A percentile compares a stretch with the other conserved stretches of the same genome.
Evolutionary conservation across 192 early-diverging fungal genomes (phyloP).

Genomic region (Chytriomyces hyalinus): DNA sequence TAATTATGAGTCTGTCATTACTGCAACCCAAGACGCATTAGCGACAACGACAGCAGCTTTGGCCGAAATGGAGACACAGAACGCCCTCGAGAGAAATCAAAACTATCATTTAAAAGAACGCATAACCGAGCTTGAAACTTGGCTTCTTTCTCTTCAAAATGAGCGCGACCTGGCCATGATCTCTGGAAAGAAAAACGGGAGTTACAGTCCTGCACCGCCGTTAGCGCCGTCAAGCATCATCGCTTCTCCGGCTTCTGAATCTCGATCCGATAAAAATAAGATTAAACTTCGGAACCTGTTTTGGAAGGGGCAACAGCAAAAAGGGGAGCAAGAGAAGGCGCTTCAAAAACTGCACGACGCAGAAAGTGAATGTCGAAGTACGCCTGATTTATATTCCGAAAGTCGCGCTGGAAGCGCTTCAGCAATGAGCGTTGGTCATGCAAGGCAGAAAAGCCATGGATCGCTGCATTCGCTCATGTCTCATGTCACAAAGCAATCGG

Average conservation of each 20-base stretch:
- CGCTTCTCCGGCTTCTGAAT: background rate
- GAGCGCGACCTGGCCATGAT: constrained; percentile 27
- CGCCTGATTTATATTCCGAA: too few relatives aligned
- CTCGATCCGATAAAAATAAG: background rate
- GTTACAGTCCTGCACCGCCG: background rate
- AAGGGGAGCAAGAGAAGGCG: constrained; percentile 20
- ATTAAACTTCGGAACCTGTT: constrained; percentile 16
- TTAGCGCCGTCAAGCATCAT: background rate
- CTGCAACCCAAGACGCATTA: too few relatives aligned
- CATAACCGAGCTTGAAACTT: constrained; percentile 40
- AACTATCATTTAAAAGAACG: constrained; percentile 37
- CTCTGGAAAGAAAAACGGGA: background rate
- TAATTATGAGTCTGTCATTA: too few relatives aligned
- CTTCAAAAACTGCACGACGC: constrained; percentile 30
- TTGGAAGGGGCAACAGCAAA: constrained; percentile 35
- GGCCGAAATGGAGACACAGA: background rate
- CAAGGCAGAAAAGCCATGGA: constrained; percentile 24
- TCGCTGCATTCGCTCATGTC: constrained; percentile 38
- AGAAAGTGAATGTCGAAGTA: constrained; percentile 17
- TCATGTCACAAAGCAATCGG: constrained; percentile 32
- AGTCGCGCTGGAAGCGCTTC: background rate
- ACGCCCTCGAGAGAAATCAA: background rate
- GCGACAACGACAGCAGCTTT: background rate
- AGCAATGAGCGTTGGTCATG: background rate
- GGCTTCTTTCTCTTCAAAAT: constrained; percentile 28